Evolutionary conservation across 345 rosid genomes (phyloP).

Genomic region (Gossypium mustelinum): DNA sequence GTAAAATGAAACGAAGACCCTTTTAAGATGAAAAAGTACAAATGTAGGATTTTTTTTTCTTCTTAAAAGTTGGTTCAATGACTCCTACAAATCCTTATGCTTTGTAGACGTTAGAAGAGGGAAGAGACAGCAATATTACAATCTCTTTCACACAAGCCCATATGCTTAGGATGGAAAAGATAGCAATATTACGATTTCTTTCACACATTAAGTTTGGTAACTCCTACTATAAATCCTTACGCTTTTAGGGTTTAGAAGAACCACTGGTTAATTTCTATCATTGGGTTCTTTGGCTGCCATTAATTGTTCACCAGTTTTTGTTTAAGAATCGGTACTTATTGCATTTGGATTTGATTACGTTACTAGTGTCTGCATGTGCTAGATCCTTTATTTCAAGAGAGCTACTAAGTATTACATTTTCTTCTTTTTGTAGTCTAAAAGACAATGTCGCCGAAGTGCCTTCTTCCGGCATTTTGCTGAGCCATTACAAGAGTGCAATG

Average conservation of each 20-base stretch:
- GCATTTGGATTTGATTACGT: not conserved
- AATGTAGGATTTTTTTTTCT: no score
- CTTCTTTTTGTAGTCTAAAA: conserved; percentile 53
- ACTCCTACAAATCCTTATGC: not conserved
- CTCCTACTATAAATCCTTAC: not conserved
- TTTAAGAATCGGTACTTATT: conserved; percentile 3
- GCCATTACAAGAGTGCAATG: conserved; percentile 83
- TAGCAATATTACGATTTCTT: not conserved
- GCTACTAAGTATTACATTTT: conserved; percentile 5
- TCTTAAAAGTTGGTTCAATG: not conserved
- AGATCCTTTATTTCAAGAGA: conserved; percentile 10
- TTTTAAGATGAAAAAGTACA: not conserved
- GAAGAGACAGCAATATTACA: not conserved
- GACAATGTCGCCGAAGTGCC: conserved; percentile 76
- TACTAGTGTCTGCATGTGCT: not conserved
- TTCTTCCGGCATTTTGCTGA: conserved; percentile 86
- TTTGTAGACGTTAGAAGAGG: not conserved
- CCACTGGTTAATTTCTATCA: conserved; percentile 2
- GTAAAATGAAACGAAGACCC: not conserved
- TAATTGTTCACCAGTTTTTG: not conserved
- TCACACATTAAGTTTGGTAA: not conserved
- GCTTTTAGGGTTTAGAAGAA: not conserved
- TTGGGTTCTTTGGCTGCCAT: not conserved
- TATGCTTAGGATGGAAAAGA: not conserved
- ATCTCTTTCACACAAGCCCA: not conserved